Percentiles rank a stretch among this genome's conserved stretches.
Evolutionary conservation across 2,329 filamentous ascomycete species (phyloP).

Genomic region (Diaporthe citriasiana): DNA sequence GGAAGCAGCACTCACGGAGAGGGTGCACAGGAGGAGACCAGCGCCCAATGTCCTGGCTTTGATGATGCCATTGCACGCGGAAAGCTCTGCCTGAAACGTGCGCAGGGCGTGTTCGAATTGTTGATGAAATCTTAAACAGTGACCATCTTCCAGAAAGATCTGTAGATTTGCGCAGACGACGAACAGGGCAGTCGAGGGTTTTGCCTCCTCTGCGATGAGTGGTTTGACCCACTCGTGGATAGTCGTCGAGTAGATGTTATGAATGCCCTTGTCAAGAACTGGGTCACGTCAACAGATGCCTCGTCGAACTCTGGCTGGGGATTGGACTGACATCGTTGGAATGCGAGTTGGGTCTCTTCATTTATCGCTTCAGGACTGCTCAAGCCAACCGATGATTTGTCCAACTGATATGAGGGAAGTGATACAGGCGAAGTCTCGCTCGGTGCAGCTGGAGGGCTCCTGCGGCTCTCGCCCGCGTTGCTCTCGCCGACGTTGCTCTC

Average conservation of each 20-base stretch:
- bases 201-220: conserved; percentile 23
- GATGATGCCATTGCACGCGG: neutral
- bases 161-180: conserved; percentile 22
- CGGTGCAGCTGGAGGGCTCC: neutral
- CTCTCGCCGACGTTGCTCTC: neutral
- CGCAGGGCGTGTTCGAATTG: conserved; percentile 13
- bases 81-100: conserved; percentile 5
- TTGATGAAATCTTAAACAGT: conserved; percentile 18
- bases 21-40: conserved; percentile 13
- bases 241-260: conserved; percentile 8
- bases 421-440: conserved; percentile 1
- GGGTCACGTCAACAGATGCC: neutral
- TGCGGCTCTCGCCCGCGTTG: neutral
- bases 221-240: conserved; percentile 22
- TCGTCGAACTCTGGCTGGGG: neutral
- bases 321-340: conserved; percentile 13
- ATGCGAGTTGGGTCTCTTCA: conserved; percentile 10
- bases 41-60: conserved; percentile 16
- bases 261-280: conserved; percentile 15
- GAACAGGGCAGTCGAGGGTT: conserved; percentile 13
- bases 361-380: neutral
- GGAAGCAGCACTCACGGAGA: neutral
- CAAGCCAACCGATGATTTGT: neutral
- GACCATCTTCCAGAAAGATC: conserved; percentile 5
- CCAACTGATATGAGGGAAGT: neutral